Evolutionary conservation across 2,329 filamentous ascomycete species (phyloP), one percentile per base, ranked within the genome.

Genomic region (Exophiala xenobiotica): DNA sequence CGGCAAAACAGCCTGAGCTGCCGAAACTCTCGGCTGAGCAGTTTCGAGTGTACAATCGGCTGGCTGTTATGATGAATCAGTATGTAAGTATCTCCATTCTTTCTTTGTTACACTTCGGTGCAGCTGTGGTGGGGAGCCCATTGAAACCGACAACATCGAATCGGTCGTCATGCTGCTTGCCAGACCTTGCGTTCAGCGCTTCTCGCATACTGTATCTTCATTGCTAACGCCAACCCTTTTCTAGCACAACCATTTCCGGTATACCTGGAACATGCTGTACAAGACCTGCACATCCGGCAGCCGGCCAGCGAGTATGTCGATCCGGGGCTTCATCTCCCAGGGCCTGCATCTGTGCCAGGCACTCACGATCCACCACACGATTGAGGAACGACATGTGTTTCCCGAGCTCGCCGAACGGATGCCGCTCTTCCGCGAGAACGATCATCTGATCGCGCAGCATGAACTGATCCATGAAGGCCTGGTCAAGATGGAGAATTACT

Each of bases 301-400:
- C 54, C 82, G 85, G 0, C 84, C 87, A 0, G 64, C 72, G 3
- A 77, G 77, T 58, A 80, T 90, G 74, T 82, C 84, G 0, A 78
- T 89, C 11, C 78, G 79, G 22, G 78, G 86, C 58, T 89, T 93
- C 68, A 72, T 95, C 60, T 68, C 75, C 60, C 74, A 78, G 20
- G 88, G 85, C 24, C 74, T 88, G n/a, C 73, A 82, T 42, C 90
- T 96, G 67, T 78, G 81, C 59, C 76, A 78, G 12, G 79, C 86
- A 51, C 81, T 96, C n/a, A 79, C 81, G 7, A 70, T 80, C 51
- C 90, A 96, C 71, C 91, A 96, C 73, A 74, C 73, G 51, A 92
- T 95, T 63, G 91, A 96, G 68, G 90, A 96, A 69, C 71, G 75
- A 23, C 81, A 90, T 67, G 76, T 96, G 33, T 96, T 95, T 68